Conservation (phyloP, 1,284 basidiomycete species). For the Ganoderma lingzhi region DNA sequence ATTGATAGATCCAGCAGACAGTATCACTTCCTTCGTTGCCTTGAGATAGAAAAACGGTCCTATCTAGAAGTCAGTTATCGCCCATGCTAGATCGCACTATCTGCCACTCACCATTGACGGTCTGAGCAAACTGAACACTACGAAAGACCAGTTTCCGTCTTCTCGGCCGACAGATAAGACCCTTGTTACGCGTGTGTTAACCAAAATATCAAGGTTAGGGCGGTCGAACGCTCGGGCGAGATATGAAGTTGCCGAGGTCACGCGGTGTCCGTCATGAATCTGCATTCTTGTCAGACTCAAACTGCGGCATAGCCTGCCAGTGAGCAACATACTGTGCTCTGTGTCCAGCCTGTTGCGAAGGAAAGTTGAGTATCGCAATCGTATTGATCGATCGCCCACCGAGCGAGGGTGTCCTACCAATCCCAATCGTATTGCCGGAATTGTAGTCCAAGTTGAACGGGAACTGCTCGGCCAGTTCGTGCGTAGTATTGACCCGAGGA, state of each 20-base stretch:
- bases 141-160: conserved; percentile 36
- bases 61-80: conserved; percentile 1
- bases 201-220: conserved; percentile 50
- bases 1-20: conserved; percentile 45
- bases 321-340: conserved; percentile 8
- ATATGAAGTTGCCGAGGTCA: conserved; percentile 38
- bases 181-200: conserved; percentile 48
- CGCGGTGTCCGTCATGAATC: conserved; percentile 38
- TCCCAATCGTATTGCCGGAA: conserved; percentile 44
- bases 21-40: conserved; percentile 36
- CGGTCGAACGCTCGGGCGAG: conserved; percentile 41
- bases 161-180: conserved; percentile 39
- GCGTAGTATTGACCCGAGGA: conserved; percentile 39
- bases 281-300: background rate
- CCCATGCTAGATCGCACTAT: background rate
- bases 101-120: conserved; percentile 32
- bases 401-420: conserved; percentile 36
- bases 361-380: background rate
- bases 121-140: conserved; percentile 42
- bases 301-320: background rate
- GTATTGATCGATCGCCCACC: background rate
- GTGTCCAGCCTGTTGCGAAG: conserved; percentile 41
- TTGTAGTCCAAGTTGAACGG: conserved; percentile 49
- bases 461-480: conserved; percentile 42
- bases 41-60: conserved; percentile 23